Percentiles rank a stretch among this genome's conserved stretches.
These are phyloP conservation scores for Penicillium longicatenatum DNA, from an alignment of 495 filamentous ascomycete genomes.

Conservation along the genomic window DNA sequence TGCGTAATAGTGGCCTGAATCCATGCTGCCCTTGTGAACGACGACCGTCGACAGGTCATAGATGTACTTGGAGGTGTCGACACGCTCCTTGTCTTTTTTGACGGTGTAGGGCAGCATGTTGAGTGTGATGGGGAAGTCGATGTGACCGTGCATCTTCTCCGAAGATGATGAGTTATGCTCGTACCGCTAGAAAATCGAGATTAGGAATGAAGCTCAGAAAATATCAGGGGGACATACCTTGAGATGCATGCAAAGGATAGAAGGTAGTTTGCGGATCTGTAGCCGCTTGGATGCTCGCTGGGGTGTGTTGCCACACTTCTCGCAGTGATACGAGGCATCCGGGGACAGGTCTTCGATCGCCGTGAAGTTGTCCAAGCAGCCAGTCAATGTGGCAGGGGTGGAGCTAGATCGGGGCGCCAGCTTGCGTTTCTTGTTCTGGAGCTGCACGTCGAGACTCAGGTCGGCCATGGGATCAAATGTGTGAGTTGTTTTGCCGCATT, in stretches of 20 bases:
- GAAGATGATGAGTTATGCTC: slow-evolving; percentile 68
- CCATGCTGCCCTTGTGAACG: slow-evolving; percentile 81
- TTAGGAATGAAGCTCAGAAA: background rate
- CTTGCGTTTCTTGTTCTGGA: slow-evolving; percentile 53
- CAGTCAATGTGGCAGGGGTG: slow-evolving; percentile 61
- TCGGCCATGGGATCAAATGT: slow-evolving; percentile 85
- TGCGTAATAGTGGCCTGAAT: slow-evolving; percentile 87
- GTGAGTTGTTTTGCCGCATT: slow-evolving; percentile 74
- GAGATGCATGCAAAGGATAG: slow-evolving; percentile 86
- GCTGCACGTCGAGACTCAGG: slow-evolving; percentile 76
- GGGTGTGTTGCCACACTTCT: slow-evolving; percentile 66
- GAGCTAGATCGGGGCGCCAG: slow-evolving; percentile 37
- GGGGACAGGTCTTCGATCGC: slow-evolving; percentile 67
- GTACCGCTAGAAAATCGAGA: slow-evolving; percentile 60
- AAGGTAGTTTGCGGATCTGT: slow-evolving; percentile 75
- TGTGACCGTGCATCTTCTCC: slow-evolving; percentile 77
- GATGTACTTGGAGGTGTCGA: slow-evolving; percentile 56
- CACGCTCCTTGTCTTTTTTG: slow-evolving; percentile 44
- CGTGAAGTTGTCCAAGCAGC: slow-evolving; percentile 83
- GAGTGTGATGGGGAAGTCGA: slow-evolving; percentile 81
- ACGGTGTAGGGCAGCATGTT: slow-evolving; percentile 88
- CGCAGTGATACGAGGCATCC: slow-evolving; percentile 74
- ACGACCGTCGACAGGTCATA: slow-evolving; percentile 86
- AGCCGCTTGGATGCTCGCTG: slow-evolving; percentile 78
- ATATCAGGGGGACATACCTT: slow-evolving; percentile 74